Evolutionary conservation across 805 yeast genomes (phyloP), one percentile per base, ranked within the genome.

Genomic region (Nakazawaea populi): DNA sequence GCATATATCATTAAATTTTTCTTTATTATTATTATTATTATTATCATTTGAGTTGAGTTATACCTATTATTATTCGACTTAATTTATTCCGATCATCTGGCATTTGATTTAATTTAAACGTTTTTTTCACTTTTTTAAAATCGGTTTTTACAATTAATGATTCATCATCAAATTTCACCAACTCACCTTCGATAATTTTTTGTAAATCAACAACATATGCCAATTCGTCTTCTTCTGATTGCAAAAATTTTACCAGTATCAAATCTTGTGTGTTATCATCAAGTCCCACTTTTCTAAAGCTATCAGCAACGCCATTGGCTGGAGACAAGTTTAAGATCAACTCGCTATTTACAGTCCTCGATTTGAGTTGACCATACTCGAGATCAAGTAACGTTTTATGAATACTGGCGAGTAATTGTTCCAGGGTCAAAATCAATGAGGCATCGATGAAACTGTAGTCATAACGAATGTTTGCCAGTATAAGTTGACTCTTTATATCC

Each of bases 311-410:
- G 60, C 85, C 87, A 57, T 81, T 83, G 6, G 80, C 75, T 1
- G 92, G 89, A 1, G 90, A 80, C 52, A 89, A 68, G 52, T 82
- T 78, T 59, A 83, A 78, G 28, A 87, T 76, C 39, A 85, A 71
- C 59, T 89, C 96, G 0, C 94, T 82, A 60, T 87, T 86, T 34
- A 88, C 57, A 0, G 82, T 75, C 56, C 76, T 81, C 8, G 96
- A 83, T 56, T 83, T 75, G 71, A 79, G 72, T 24, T 65, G 72
- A 11, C 71, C 77, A 37, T 71, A 69, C 1, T 61, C 61, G 28
- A 64, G 58, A 61, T 86, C 90, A 11, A 74, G 63, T 2, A 87
- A 57, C 2, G 88, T 78, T 55, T 83, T 76, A 61, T 84, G 80
- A 1, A 83, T 63, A 1, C 88, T 82, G 44, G 83, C 71, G 48